Evolutionary conservation across 2,329 filamentous ascomycete species (phyloP), one percentile per base, ranked within the genome.

Genomic region (Aspergillus sp.): DNA sequence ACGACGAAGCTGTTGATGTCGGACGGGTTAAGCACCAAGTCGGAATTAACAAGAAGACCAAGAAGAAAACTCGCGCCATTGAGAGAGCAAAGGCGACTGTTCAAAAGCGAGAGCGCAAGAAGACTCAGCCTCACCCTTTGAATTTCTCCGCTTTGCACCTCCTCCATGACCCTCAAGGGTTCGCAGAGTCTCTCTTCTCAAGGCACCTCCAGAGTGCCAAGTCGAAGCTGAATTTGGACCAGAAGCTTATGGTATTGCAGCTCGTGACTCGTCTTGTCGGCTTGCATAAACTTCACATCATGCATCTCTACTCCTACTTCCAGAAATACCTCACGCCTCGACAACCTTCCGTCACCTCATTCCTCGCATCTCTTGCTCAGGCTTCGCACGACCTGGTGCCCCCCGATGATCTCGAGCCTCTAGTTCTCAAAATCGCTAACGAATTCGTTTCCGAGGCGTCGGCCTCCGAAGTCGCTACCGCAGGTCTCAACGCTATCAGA

Each of bases 61-160:
- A 90, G 73, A 98, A 98, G 81, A 88, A 90, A 65, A 85, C 88
- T 52, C 90, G 89, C 67, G 84, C 86, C 33, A 84, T 96, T 52
- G 90, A 90, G 56, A 91, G 87, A 72, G 95, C 95, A 0, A 84
- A 92, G 3, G 85, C 87, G n/a, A 90, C 88, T 63, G 84, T 96
- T 41, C 96, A 91, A 79, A 87, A 83, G 70, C 86, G 89, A 70
- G 91, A 96, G 72, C 87, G 87, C 70, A 96, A 96, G 81, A 97
- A 96, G 84, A 86, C 86, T 63, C 86, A 90, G 63, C 90, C 92
- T 3, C 90, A 96, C 68, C 87, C 89, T 1, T 84, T 99, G 63
- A 99, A 99, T 79, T 99, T 99, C 74, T 97, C 93, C 0, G 95
- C 95, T 0, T 82, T 99, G 41, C 95, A 99, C 73, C 83, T 99